Conservation (phyloP, 768 basidiomycete genomes). For the Auricularia cornea region DNA sequence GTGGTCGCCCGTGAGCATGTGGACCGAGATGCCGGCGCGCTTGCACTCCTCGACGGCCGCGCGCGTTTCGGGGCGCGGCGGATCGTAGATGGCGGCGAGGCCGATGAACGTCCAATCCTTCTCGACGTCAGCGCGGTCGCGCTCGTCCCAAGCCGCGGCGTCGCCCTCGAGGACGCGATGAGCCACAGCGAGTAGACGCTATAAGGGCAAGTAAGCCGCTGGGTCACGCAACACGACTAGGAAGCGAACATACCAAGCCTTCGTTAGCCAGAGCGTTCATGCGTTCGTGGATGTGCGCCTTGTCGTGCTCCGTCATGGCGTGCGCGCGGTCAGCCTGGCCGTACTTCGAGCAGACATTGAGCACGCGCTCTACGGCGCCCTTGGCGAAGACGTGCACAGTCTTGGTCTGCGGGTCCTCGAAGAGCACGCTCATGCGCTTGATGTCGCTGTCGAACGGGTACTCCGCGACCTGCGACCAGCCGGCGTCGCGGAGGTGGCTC, state of each 20-base stretch:
- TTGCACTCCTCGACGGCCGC: constrained; percentile 44
- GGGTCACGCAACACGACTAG: too few species aligned
- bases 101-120: constrained; percentile 40
- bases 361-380: constrained; percentile 37
- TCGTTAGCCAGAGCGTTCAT: constrained; percentile 27
- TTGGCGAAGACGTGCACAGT: constrained; percentile 25
- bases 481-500: constrained; percentile 14
- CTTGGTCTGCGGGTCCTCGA: constrained; percentile 15
- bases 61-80: constrained; percentile 45
- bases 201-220: not conserved
- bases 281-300: constrained; percentile 19
- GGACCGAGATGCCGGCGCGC: constrained; percentile 42
- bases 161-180: constrained; percentile 25
- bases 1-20: constrained; percentile 50
- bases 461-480: constrained; percentile 29
- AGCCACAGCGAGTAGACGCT: not conserved
- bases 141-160: constrained; percentile 20
- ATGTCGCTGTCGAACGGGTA: constrained; percentile 44
- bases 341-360: constrained; percentile 36
- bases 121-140: constrained; percentile 40
- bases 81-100: constrained; percentile 47
- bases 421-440: constrained; percentile 42
- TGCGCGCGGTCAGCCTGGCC: not conserved
- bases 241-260: constrained; percentile 22
- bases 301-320: constrained; percentile 17